Percentiles rank a stretch among this genome's conserved stretches.
phyloP scores from a whole-genome alignment of 768 basidiomycete species.

The Mrakia blollopis region DNA sequence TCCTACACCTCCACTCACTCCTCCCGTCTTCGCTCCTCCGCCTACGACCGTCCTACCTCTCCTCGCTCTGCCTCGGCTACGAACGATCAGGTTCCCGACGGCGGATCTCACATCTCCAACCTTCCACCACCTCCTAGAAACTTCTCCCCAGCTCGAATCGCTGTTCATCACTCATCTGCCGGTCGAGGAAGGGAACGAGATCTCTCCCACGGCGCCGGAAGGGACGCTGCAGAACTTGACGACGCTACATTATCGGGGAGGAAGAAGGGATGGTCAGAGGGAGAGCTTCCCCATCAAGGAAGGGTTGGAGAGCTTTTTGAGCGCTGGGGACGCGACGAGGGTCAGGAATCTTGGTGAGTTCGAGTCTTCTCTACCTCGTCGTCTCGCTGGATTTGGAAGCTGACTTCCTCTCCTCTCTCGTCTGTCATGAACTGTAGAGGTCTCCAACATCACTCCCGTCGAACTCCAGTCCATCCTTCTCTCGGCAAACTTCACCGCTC shows the following conservation, averaged over 20 bases:
- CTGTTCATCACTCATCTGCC: not conserved
- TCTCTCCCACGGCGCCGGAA: not conserved
- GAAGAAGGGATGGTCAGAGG: not conserved
- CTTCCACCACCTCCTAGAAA: not conserved
- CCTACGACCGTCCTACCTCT: not conserved
- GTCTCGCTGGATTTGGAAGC: not conserved
- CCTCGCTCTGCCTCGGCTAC: not conserved
- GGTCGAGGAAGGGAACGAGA: not conserved
- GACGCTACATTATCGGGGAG: not conserved
- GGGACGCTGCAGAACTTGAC: not conserved
- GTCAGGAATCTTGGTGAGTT: not conserved
- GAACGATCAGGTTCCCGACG: not conserved
- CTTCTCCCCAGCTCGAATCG: not conserved
- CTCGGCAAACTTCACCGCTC: not conserved
- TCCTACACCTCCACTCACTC: not conserved
- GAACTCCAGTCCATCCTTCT: not conserved
- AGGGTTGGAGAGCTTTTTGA: not conserved
- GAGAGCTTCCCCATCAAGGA: not conserved
- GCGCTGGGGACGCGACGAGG: not conserved
- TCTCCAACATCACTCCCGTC: not conserved
- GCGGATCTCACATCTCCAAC: not conserved
- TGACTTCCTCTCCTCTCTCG: not conserved
- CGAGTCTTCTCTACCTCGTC: not conserved
- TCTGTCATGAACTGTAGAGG: not conserved
- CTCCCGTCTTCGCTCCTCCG: not conserved